Evolutionary conservation across 192 early-diverging fungal species (phyloP), one percentile per base, ranked within the genome.

Genomic region (Mortierella claussenii): DNA sequence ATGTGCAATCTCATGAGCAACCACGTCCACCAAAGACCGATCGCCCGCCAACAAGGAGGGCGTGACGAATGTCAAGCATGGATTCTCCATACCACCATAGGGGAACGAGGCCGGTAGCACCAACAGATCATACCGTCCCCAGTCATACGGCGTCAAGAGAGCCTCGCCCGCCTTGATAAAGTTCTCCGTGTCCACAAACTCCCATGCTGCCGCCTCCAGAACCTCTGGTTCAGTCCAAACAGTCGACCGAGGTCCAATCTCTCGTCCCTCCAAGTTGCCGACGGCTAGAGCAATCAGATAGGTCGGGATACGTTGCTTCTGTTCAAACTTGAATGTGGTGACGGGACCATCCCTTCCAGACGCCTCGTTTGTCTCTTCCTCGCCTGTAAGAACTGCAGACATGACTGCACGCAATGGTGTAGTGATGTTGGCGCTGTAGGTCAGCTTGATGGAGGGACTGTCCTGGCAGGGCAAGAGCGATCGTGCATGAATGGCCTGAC

Each of bases 21-120:
- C 89, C n/a, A 98, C 96, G 75, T 97, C 95, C 2, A 96, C 94
- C 43, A 96, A 85, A 31, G 91, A 92, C 33, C 91, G 87, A 79
- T 99, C 97, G 57, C 96, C 96, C 27, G 96, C 96, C 36, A 99
- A 82, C 33, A 99, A 83, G 10, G 95, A 95, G 26, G 97, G 97
- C 42, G 97, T 99, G 17, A 97, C 96, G 88, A 97, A 99, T 0
- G 97, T 98, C 60, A 97, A 76, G 68, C 95, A 97, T 4, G 97
- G 97, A 78, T 99, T 99, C 85, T 99, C 93, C 93, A 96, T 96
- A 43, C 95, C 92, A 36, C 68, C 68, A 48, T 91, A 95, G 10
- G 92, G 92, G 82, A 94, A 95, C 11, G 88, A 91, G 37, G 92
- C 85, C 26, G 95, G 95, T 46, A 97, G 82, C 32, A 96, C 89